These are phyloP conservation scores for Athelia psychrophila DNA, from an alignment of 1,284 basidiomycete genomes.

Conservation along the genomic window DNA sequence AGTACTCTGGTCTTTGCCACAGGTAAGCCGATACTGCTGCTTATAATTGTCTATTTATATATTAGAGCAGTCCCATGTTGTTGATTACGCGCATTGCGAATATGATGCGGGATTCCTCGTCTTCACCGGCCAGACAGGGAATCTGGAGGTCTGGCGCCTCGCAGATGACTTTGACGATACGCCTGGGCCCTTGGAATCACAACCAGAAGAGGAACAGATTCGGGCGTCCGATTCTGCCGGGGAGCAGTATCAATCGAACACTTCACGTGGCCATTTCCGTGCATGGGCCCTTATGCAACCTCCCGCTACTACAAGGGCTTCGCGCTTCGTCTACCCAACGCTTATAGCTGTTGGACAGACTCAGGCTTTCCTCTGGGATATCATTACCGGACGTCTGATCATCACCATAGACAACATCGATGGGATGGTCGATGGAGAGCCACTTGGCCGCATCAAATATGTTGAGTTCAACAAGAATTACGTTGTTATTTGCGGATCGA, in stretches of 20 bases:
- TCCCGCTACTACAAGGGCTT: slow-evolving; percentile 50
- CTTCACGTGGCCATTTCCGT: slow-evolving; percentile 43
- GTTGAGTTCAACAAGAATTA: slow-evolving; percentile 62
- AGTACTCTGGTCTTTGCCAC: slow-evolving; percentile 55
- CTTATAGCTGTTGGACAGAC: slow-evolving; percentile 46
- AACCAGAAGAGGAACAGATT: slow-evolving; percentile 36
- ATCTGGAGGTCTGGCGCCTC: slow-evolving; percentile 70
- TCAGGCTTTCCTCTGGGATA: slow-evolving; percentile 57
- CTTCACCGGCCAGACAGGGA: slow-evolving; percentile 55
- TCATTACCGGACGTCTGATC: slow-evolving; percentile 43
- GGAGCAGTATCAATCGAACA: slow-evolving; percentile 6
- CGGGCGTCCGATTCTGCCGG: slow-evolving; percentile 18
- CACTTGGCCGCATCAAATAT: slow-evolving; percentile 49
- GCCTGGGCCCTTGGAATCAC: slow-evolving; percentile 22
- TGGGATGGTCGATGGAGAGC: slow-evolving; percentile 11
- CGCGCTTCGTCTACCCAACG: slow-evolving; percentile 65
- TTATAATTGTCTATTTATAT: slow-evolving; percentile 1
- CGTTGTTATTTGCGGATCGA: slow-evolving; percentile 56
- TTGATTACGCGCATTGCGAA: slow-evolving; percentile 66
- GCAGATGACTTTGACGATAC: slow-evolving; percentile 24
- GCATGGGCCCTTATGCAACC: slow-evolving; percentile 55
- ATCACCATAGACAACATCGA: slow-evolving; percentile 46
- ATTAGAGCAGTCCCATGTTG: slow-evolving; percentile 43
- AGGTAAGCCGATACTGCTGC: slow-evolving; percentile 25
- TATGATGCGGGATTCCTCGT: slow-evolving; percentile 70